Conservation (phyloP, 2,329 filamentous ascomycete species). For the Bipolaris victoriae region DNA sequence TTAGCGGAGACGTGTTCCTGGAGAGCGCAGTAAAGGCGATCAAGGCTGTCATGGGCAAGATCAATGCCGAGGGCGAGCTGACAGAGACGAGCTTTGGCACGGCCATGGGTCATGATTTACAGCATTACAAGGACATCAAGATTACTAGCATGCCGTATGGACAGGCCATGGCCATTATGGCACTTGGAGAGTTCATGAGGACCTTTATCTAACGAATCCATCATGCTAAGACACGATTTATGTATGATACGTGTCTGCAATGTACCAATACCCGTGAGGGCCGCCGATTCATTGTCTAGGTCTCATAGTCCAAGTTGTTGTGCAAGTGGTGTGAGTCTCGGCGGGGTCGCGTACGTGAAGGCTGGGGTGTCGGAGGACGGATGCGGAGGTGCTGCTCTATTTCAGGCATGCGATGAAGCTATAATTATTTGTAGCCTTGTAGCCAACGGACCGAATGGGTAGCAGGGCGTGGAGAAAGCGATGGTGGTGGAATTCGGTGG, state of each 20-base stretch:
- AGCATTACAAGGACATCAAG: conserved; percentile 79
- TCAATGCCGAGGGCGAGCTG: conserved; percentile 72
- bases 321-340: background rate
- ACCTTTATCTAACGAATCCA: conserved; percentile 55
- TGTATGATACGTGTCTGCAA: background rate
- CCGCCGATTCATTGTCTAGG: background rate
- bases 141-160: conserved; percentile 84
- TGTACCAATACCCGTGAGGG: background rate
- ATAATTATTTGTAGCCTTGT: background rate
- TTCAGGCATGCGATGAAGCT: background rate
- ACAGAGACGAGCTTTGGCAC: conserved; percentile 79
- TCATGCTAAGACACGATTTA: background rate
- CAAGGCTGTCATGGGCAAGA: conserved; percentile 68
- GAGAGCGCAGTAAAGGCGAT: conserved; percentile 69
- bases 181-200: conserved; percentile 74
- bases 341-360: background rate
- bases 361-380: background rate
- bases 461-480: background rate
- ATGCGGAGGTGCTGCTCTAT: background rate
- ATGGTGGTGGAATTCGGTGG: conserved; percentile 1
- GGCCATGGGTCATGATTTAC: conserved; percentile 73
- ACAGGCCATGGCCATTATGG: conserved; percentile 85
- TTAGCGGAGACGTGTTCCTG: conserved; percentile 64
- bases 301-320: no score
- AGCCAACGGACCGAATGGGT: conserved; percentile 1